Percentiles rank a stretch among this genome's conserved stretches.
These are phyloP conservation scores for Candida adriatica DNA, from an alignment of 805 yeast species.

Conservation along the genomic window DNA sequence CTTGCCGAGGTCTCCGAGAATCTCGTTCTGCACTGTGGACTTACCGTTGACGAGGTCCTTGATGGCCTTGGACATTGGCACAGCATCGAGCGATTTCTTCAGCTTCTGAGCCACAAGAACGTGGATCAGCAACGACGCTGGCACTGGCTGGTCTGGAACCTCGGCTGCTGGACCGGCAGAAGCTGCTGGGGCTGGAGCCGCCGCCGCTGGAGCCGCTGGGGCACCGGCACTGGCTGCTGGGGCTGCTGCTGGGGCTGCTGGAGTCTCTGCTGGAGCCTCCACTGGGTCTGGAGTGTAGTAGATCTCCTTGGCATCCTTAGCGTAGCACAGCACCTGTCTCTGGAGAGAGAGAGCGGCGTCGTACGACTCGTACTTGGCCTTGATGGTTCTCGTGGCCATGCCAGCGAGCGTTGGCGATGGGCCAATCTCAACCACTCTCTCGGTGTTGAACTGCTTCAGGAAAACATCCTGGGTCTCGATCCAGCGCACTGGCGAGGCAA, in stretches of 20 bases:
- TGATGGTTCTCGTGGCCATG: constrained; percentile 96
- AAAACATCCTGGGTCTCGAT: constrained; percentile 99
- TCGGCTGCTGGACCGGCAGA: constrained; percentile 76
- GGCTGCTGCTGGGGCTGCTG: constrained; percentile 26
- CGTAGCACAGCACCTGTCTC: constrained; percentile 90
- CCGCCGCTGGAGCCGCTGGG: constrained; percentile 48
- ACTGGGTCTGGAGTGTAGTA: constrained; percentile 85
- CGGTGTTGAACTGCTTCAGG: constrained; percentile 88
- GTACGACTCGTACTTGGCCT: constrained; percentile 88
- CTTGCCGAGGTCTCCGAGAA: constrained; percentile 96
- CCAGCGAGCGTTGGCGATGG: constrained; percentile 99
- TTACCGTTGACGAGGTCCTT: constrained; percentile 98
- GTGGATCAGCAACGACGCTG: constrained; percentile 76
- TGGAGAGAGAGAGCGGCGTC: constrained; percentile 88
- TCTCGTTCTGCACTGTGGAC: constrained; percentile 97
- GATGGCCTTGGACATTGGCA: constrained; percentile 87
- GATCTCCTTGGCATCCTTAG: constrained; percentile 93
- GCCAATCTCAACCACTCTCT: constrained; percentile 96
- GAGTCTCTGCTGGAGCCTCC: constrained; percentile 26
- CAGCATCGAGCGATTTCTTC: constrained; percentile 80
- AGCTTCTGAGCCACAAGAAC: constrained; percentile 92
- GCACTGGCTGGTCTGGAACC: constrained; percentile 83
- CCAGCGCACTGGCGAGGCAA: constrained; percentile 99
- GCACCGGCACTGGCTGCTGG: constrained; percentile 46
- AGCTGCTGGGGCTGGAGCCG: constrained; percentile 51